Conservation (phyloP, 495 filamentous ascomycete species). For the Podospora conica region DNA sequence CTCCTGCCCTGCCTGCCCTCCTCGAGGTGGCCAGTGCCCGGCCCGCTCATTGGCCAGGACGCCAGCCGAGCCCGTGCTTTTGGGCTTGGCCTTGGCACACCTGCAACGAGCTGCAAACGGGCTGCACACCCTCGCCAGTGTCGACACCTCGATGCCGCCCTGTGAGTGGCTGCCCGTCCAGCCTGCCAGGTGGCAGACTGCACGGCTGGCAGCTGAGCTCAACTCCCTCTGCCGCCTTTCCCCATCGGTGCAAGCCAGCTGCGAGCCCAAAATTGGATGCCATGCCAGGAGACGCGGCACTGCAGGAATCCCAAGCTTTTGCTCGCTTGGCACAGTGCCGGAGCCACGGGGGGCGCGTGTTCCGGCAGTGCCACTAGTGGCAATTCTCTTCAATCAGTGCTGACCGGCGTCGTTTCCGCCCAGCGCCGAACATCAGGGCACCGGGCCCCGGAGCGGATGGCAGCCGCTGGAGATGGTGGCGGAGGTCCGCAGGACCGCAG, state of each 20-base stretch:
- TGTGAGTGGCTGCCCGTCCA: neutral
- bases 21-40: slow-evolving; percentile 22
- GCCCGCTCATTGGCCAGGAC: slow-evolving; percentile 24
- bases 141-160: neutral
- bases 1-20: neutral
- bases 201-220: neutral
- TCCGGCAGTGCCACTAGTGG: neutral
- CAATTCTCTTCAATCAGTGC: neutral
- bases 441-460: neutral
- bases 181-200: neutral
- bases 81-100: slow-evolving; percentile 8
- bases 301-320: neutral
- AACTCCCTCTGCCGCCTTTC: slow-evolving; percentile 14
- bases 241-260: slow-evolving; percentile 17
- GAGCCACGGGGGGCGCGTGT: neutral
- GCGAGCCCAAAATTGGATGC: neutral
- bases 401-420: neutral
- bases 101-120: slow-evolving; percentile 15
- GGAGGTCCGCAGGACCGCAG: neutral
- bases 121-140: slow-evolving; percentile 9
- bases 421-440: neutral
- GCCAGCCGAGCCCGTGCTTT: slow-evolving; percentile 17
- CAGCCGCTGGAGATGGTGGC: neutral
- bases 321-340: slow-evolving; percentile 2
- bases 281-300: neutral